Conservation (phyloP, 371 early-diverging fungal species). For the Coelomomyces lativittatus region DNA sequence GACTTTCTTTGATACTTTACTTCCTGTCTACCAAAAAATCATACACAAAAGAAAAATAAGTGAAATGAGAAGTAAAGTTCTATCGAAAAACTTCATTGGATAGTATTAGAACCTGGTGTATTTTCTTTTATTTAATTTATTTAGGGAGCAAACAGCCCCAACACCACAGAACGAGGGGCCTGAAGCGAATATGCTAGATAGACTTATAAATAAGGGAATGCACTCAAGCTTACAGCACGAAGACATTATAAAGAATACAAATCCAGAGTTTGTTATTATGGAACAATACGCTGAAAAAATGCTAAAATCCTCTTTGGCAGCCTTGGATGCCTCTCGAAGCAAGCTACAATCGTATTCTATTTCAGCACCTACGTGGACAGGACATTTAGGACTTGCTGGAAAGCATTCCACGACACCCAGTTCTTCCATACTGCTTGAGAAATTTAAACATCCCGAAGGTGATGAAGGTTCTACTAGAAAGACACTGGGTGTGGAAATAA, state of each 20-base stretch:
- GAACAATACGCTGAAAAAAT: conserved; percentile 53
- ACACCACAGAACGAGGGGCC: not conserved
- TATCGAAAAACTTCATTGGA: too few species aligned
- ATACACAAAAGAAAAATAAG: too few species aligned
- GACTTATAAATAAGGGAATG: conserved; percentile 58
- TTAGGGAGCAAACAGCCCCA: too few species aligned
- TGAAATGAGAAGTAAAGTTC: too few species aligned
- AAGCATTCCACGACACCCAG: not conserved
- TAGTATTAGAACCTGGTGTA: too few species aligned
- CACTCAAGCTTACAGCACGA: conserved; percentile 76
- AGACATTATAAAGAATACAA: conserved; percentile 50
- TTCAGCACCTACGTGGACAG: conserved; percentile 50
- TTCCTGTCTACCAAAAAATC: too few species aligned
- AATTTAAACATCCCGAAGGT: conserved; percentile 7
- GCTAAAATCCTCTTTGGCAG: conserved; percentile 33
- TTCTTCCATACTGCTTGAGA: not conserved
- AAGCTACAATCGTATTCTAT: conserved; percentile 16
- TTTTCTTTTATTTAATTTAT: too few species aligned
- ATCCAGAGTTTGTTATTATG: conserved; percentile 43
- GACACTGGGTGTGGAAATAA: conserved; percentile 23
- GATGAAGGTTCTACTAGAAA: conserved; percentile 4
- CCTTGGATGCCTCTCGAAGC: conserved; percentile 27
- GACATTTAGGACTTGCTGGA: conserved; percentile 22
- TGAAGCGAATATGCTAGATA: conserved; percentile 46
- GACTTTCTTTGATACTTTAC: too few species aligned